Conservation (phyloP, 1,139 yeast species). For the Eremothecium coryli region DNA sequence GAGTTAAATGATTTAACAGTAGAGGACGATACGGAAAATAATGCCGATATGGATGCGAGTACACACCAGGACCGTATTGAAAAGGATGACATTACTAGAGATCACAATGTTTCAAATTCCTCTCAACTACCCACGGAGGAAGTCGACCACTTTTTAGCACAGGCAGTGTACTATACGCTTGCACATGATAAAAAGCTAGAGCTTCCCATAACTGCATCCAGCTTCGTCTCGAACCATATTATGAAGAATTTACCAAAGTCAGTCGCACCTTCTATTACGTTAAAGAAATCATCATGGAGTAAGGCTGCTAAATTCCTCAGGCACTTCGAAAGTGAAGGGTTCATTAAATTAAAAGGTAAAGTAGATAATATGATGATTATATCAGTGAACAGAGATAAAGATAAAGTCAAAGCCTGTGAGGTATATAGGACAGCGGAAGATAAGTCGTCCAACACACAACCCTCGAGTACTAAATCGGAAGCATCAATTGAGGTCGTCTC, state of each 20-base stretch:
- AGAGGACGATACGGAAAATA: constrained; percentile 6
- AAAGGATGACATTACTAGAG: constrained; percentile 9
- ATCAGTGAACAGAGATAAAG: constrained; percentile 41
- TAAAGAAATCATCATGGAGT: constrained; percentile 84
- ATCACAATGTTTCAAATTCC: constrained; percentile 23
- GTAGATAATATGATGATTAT: constrained; percentile 62
- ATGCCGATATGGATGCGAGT: constrained; percentile 5
- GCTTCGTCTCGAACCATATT: constrained; percentile 61
- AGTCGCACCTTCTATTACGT: constrained; percentile 45
- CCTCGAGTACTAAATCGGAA: constrained; percentile 2
- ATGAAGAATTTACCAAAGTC: constrained; percentile 57
- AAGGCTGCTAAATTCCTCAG: constrained; percentile 78
- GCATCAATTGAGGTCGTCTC: constrained; percentile 27
- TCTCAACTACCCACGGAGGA: constrained; percentile 50
- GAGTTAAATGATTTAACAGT: background rate
- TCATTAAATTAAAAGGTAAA: constrained; percentile 60
- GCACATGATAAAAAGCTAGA: constrained; percentile 44
- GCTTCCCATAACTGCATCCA: constrained; percentile 60
- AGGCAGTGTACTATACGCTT: constrained; percentile 62
- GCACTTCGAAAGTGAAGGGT: constrained; percentile 68
- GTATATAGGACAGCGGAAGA: constrained; percentile 38
- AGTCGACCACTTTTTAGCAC: constrained; percentile 65
- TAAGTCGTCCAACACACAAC: constrained; percentile 5
- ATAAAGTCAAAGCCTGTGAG: constrained; percentile 48
- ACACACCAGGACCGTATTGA: constrained; percentile 9